Percentiles rank a stretch among this genome's conserved stretches.
These are phyloP conservation scores for Moricandia moricandioides DNA, from an alignment of 345 rosid species.

Conservation along the genomic window DNA sequence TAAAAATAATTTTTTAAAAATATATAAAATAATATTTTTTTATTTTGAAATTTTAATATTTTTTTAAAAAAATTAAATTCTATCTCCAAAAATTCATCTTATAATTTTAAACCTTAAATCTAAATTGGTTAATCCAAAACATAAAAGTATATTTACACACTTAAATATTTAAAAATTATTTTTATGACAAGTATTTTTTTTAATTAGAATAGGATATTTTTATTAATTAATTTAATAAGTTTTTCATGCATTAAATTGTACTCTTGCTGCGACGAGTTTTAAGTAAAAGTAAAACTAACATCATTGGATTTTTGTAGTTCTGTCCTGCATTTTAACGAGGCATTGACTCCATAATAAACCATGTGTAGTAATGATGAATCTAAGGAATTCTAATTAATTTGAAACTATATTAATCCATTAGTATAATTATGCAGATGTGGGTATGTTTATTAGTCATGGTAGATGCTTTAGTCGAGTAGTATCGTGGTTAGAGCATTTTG, in stretches of 20 bases:
- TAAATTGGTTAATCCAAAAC: too few relatives aligned
- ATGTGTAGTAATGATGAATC: not conserved
- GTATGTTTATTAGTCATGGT: not conserved
- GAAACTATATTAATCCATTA: too few relatives aligned
- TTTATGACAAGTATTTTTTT: too few relatives aligned
- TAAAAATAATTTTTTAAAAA: too few relatives aligned
- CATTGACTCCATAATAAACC: not conserved
- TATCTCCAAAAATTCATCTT: too few relatives aligned
- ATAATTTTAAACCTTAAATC: too few relatives aligned
- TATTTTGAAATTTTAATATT: too few relatives aligned
- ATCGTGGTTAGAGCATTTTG: not conserved
- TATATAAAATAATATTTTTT: too few relatives aligned
- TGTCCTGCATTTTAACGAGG: not conserved
- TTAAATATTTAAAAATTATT: too few relatives aligned
- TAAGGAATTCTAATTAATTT: not conserved
- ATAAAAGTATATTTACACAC: too few relatives aligned
- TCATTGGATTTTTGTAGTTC: not conserved
- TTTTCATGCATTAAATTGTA: not conserved
- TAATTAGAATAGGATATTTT: too few relatives aligned
- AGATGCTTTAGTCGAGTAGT: not conserved
- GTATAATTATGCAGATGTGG: not conserved
- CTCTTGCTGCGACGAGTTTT: constrained; percentile 2
- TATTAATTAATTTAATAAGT: not conserved
- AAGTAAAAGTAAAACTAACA: not conserved
- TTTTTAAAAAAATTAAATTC: too few relatives aligned